Base-by-base conservation (phyloP, 257 asterid species). In the Scutellaria baicalensis region DNA sequence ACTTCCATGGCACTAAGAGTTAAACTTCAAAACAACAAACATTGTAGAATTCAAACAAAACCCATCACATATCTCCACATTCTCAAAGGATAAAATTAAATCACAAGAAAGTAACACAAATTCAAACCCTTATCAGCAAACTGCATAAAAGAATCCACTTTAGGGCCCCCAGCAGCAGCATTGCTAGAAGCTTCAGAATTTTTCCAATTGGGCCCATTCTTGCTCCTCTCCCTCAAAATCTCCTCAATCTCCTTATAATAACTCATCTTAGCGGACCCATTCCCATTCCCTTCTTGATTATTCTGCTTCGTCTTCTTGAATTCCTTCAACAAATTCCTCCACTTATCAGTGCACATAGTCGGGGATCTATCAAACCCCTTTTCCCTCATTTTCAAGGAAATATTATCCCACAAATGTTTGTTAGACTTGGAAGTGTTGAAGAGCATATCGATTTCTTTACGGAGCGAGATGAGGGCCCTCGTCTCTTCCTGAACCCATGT, bases 401-500 rank as follows among this genome's bases (percentile, higher is more conserved):
- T 92, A 75, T 79, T 84, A 8, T 92, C 96, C 97, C 98, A 92
- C 81, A 90, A 71, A 57, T 90, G 97, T 68, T 85, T 92, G 78
- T 92, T 92, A 0, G 95, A 90, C 59, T 93, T 93, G 0, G 93
- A 84, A 56, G 97, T 90, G 78, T 88, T 93, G 91, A 93, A 90
- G 61, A 84, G 63, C 23, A 81, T 68, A 71, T 90, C 97, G 9
- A 79, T 84, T 54, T 92, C 96, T 56, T 87, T 83, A 14, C 98
- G 87, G 68, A 86, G 85, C 6, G 80, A 72, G 9, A 92, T 88
- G 16, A 92, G 87, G 9, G 79, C 68, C 38, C 92, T 79, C 4
- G 96, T 92, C 65, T 92, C 98, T 13, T 90, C 97, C 45, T 81
- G 96, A 20, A 77, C 89, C 98, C 98, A 92, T 11, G 97, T 88